A percentile compares a stretch with the other conserved stretches of the same genome.
These are phyloP conservation scores for Geotrichum candidum DNA, from an alignment of 1,139 yeast species.

Conservation along the genomic window DNA sequence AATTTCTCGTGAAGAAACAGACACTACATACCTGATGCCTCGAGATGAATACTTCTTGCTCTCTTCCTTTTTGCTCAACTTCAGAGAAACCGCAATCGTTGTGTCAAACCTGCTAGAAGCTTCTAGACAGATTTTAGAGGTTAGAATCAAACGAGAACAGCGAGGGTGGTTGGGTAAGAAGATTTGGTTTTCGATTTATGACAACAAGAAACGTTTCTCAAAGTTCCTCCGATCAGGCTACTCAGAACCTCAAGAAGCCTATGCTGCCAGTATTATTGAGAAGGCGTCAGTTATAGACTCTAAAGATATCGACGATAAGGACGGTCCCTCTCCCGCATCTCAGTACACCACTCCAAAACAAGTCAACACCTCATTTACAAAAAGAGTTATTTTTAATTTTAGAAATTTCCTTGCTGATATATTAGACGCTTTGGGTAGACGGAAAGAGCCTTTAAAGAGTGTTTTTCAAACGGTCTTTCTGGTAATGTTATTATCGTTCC, in stretches of 20 bases:
- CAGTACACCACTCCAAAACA: conserved; percentile 1
- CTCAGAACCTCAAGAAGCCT: conserved; percentile 25
- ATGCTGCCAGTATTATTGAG: conserved; percentile 21
- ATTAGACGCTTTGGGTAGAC: conserved; percentile 28
- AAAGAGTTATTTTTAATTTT: neutral
- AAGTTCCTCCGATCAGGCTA: conserved; percentile 34
- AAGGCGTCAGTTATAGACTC: neutral
- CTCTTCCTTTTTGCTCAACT: conserved; percentile 45
- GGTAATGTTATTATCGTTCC: conserved; percentile 43
- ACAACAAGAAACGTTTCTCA: conserved; percentile 32
- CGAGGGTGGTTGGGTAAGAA: conserved; percentile 38
- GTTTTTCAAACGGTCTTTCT: conserved; percentile 44
- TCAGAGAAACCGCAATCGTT: conserved; percentile 38
- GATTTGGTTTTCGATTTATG: conserved; percentile 41
- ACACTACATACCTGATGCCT: conserved; percentile 34
- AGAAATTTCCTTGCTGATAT: conserved; percentile 20
- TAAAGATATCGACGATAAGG: neutral
- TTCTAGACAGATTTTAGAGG: conserved; percentile 31
- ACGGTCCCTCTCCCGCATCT: neutral
- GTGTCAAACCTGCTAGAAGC: conserved; percentile 35
- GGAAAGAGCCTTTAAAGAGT: conserved; percentile 39
- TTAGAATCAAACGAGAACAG: conserved; percentile 33
- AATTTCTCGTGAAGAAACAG: conserved; percentile 13
- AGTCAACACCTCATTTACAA: neutral
- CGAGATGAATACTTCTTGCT: conserved; percentile 45